A percentile compares a stretch with the other conserved stretches of the same genome.
phyloP scores from a whole-genome alignment of 306 rosid genomes.

The Ammopiptanthus mongolicus region DNA sequence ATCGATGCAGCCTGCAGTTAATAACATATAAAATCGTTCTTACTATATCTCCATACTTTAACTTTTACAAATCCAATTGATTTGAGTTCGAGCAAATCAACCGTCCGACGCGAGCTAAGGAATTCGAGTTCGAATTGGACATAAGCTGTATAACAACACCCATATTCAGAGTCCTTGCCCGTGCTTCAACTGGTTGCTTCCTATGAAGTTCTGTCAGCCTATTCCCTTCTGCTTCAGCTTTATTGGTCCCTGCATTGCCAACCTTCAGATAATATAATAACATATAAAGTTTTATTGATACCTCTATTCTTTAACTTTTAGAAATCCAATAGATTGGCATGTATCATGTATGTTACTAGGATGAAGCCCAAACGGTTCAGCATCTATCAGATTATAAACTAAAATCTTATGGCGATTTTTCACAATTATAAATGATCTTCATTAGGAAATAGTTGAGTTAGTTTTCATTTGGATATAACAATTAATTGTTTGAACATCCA shows the following conservation, averaged over 20 bases:
- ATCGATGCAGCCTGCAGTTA: too few species aligned
- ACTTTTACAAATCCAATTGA: too few species aligned
- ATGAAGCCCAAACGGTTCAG: background rate
- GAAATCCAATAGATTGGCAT: background rate
- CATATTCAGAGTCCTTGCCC: too few species aligned
- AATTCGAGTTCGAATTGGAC: too few species aligned
- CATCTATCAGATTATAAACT: background rate
- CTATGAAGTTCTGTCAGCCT: too few species aligned
- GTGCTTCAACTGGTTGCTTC: too few species aligned
- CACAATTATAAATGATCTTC: background rate
- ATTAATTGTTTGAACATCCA: background rate
- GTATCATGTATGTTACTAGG: background rate
- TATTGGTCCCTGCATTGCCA: background rate
- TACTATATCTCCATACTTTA: too few species aligned
- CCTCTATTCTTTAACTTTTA: too few species aligned
- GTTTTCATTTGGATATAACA: background rate
- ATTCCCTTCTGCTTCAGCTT: background rate
- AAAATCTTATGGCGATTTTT: background rate
- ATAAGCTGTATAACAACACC: too few species aligned
- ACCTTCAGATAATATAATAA: conserved; percentile 29
- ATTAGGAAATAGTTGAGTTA: background rate
- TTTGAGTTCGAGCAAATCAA: too few species aligned
- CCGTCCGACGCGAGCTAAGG: too few species aligned
- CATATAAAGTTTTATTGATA: background rate
- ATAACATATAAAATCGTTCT: too few species aligned